phyloP scores from a whole-genome alignment of 371 early-diverging fungal species.

The Saksenaea vasiformis region DNA sequence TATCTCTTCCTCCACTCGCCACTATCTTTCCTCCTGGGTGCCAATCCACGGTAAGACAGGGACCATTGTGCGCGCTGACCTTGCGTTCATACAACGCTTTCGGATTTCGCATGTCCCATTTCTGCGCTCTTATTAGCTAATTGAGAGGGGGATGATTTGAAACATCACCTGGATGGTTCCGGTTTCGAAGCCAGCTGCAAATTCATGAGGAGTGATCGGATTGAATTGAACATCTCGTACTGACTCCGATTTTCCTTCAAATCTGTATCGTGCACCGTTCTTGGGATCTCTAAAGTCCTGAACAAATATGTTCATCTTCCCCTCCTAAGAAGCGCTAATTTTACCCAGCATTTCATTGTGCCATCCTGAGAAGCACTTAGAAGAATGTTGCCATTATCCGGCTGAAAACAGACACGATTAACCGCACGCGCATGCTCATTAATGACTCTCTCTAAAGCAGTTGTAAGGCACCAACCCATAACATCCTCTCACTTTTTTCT shows the following conservation, averaged over 20 bases:
- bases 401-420: slow-evolving; percentile 79
- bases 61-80: slow-evolving; percentile 78
- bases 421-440: slow-evolving; percentile 81
- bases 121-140: slow-evolving; percentile 31
- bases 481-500: not conserved
- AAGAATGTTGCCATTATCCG: slow-evolving; percentile 65
- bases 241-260: slow-evolving; percentile 81
- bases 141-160: not conserved
- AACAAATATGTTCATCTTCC: not conserved
- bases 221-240: slow-evolving; percentile 88
- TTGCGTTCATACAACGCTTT: slow-evolving; percentile 62
- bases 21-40: slow-evolving; percentile 73
- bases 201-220: slow-evolving; percentile 62
- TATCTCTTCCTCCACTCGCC: slow-evolving; percentile 86
- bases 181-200: slow-evolving; percentile 88
- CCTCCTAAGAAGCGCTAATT: slow-evolving; percentile 3
- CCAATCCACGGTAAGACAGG: slow-evolving; percentile 83
- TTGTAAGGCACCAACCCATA: not conserved
- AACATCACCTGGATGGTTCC: slow-evolving; percentile 75
- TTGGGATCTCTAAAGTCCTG: slow-evolving; percentile 75
- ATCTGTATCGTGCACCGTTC: slow-evolving; percentile 50
- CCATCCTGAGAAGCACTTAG: slow-evolving; percentile 86
- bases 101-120: slow-evolving; percentile 82
- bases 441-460: slow-evolving; percentile 62
- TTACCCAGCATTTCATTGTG: slow-evolving; percentile 80